Conservation (phyloP, 2,329 filamentous ascomycete genomes). For the Colletotrichum spaethianum region DNA sequence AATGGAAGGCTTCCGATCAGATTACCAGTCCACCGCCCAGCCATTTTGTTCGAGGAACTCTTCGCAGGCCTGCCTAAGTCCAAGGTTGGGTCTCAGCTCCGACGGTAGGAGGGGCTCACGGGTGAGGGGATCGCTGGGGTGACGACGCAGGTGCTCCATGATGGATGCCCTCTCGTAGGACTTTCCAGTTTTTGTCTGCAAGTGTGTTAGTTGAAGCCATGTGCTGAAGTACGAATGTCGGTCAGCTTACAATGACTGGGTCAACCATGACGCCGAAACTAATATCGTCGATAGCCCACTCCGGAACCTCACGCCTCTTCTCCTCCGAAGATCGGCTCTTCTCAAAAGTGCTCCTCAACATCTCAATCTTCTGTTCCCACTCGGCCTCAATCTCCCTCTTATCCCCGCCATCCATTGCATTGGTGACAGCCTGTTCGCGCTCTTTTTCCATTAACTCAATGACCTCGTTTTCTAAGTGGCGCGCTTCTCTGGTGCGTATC, state of each 20-base stretch:
- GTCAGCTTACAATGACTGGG: conserved; percentile 68
- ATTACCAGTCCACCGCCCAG: conserved; percentile 92
- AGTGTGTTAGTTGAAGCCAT: conserved; percentile 33
- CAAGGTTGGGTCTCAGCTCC: conserved; percentile 87
- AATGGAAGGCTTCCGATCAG: not conserved
- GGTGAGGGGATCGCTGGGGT: conserved; percentile 85
- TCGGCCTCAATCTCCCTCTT: conserved; percentile 63
- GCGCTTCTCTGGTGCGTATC: conserved; percentile 68
- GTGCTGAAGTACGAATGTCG: not conserved
- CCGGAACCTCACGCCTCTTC: conserved; percentile 74
- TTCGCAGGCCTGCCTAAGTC: conserved; percentile 84
- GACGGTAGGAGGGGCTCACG: conserved; percentile 77
- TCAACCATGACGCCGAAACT: conserved; percentile 82
- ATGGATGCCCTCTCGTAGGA: conserved; percentile 92
- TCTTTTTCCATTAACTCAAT: conserved; percentile 65
- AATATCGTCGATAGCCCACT: conserved; percentile 84
- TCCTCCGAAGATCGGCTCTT: conserved; percentile 60
- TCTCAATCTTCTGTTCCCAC: conserved; percentile 60
- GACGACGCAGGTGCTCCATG: conserved; percentile 85
- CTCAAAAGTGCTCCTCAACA: conserved; percentile 66
- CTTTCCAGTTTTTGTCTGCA: conserved; percentile 84
- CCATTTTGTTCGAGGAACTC: conserved; percentile 90
- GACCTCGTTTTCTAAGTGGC: conserved; percentile 73
- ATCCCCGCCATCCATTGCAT: conserved; percentile 62
- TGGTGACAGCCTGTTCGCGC: conserved; percentile 57